Conservation (phyloP, 169 alveolate species). For the Pseudocohnilembus persalinus region DNA sequence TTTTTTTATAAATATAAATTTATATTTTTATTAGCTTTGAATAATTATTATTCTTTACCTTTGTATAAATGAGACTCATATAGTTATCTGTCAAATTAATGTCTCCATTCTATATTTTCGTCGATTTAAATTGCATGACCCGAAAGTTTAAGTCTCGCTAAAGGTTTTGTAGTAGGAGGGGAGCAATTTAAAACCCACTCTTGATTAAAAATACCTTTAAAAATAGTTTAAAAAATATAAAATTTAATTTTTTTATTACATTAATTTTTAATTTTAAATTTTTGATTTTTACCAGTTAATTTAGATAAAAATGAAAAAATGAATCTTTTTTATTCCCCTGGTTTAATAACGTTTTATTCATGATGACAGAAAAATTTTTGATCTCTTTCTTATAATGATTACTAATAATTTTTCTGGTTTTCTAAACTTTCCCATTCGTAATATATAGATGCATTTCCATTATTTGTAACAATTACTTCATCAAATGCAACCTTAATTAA, state of each 20-base stretch:
- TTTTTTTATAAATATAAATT: no score
- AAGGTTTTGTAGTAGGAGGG: constrained; percentile 52
- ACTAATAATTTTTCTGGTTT: constrained; percentile 45
- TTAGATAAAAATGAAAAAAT: constrained; percentile 62
- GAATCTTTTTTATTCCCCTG: constrained; percentile 65
- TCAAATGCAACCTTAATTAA: constrained; percentile 32
- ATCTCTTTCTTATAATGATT: constrained; percentile 47
- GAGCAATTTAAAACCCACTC: constrained; percentile 71
- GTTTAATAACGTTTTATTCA: constrained; percentile 56
- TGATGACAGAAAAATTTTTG: constrained; percentile 67
- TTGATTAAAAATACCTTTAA: constrained; percentile 42
- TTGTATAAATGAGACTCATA: background rate
- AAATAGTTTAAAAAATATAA: no score
- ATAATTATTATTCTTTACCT: background rate
- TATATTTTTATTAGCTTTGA: background rate
- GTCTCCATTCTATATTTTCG: constrained; percentile 40
- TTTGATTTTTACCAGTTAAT: constrained; percentile 40
- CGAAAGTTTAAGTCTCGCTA: constrained; percentile 50
- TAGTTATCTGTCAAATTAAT: constrained; percentile 13
- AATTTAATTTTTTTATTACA: background rate
- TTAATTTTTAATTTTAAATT: no score
- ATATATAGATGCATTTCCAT: constrained; percentile 67
- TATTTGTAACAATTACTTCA: constrained; percentile 56
- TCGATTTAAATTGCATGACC: constrained; percentile 63
- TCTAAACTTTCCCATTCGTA: constrained; percentile 64